A percentile compares a stretch with the other conserved stretches of the same genome.
phyloP scores from a whole-genome alignment of 1,139 yeast species.

The Saccharomyces hybrid region DNA sequence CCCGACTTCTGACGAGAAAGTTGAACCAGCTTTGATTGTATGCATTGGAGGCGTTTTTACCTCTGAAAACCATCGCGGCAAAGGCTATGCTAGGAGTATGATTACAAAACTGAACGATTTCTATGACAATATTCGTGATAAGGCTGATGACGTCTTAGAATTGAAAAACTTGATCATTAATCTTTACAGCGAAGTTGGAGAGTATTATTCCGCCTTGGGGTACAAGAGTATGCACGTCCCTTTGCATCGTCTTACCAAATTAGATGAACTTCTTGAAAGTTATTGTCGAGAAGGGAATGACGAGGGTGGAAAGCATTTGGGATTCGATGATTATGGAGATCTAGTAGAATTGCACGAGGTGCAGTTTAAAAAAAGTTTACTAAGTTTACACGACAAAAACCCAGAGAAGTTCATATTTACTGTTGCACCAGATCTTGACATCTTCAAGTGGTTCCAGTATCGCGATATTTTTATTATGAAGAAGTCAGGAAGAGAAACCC shows the following conservation, averaged over 20 bases:
- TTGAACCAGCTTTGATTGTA: too few relatives aligned
- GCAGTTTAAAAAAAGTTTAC: conserved; percentile 24
- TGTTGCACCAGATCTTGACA: conserved; percentile 35
- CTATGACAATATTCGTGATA: too few relatives aligned
- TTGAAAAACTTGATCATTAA: conserved; percentile 39
- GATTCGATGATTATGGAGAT: conserved; percentile 32
- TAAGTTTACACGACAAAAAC: conserved; percentile 28
- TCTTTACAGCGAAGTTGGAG: conserved; percentile 68
- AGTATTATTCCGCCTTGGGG: conserved; percentile 54
- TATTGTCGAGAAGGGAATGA: conserved; percentile 15
- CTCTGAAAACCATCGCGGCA: too few relatives aligned
- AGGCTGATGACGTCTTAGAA: conserved; percentile 22
- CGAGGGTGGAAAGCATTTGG: conserved; percentile 25
- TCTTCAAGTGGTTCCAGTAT: conserved; percentile 38
- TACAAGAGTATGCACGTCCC: conserved; percentile 47
- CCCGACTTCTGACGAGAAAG: too few relatives aligned
- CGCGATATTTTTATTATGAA: conserved; percentile 37
- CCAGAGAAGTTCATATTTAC: conserved; percentile 31
- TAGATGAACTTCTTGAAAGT: conserved; percentile 14
- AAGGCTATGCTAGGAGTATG: too few relatives aligned
- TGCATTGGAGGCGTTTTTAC: too few relatives aligned
- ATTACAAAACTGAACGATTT: too few relatives aligned
- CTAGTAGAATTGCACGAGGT: conserved; percentile 31
- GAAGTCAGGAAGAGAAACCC: conserved; percentile 8
- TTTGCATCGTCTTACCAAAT: conserved; percentile 27